Percentiles rank a stretch among this genome's conserved stretches.
Conservation (phyloP, 805 yeast genomes). For the Zygosaccharomyces kombuchaensis region DNA sequence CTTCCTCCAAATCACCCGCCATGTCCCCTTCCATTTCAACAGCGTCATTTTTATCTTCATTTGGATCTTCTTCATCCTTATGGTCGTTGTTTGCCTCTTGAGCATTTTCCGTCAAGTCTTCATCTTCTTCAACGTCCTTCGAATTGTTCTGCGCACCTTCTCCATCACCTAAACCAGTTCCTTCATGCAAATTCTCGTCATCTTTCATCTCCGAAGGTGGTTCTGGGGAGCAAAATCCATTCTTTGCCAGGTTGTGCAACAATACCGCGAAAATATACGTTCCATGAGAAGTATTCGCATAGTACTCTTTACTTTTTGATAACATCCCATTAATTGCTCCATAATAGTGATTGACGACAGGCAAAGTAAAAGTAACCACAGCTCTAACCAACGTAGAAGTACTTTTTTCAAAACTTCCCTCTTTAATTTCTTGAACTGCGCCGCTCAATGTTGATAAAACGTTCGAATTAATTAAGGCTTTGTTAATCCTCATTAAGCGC, state of each 20-base stretch:
- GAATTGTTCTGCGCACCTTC: slow-evolving; percentile 78
- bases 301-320: slow-evolving; percentile 44
- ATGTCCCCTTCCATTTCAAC: slow-evolving; percentile 94
- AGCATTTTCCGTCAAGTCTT: slow-evolving; percentile 75
- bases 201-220: slow-evolving; percentile 58
- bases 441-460: slow-evolving; percentile 37
- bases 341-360: slow-evolving; percentile 58
- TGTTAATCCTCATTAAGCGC: slow-evolving; percentile 40
- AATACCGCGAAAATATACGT: slow-evolving; percentile 53
- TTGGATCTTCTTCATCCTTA: slow-evolving; percentile 44
- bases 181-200: slow-evolving; percentile 70
- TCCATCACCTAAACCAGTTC: slow-evolving; percentile 93
- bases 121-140: slow-evolving; percentile 86
- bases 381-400: slow-evolving; percentile 43
- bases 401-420: slow-evolving; percentile 37
- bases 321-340: slow-evolving; percentile 45
- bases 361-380: slow-evolving; percentile 52
- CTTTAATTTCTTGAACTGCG: slow-evolving; percentile 36
- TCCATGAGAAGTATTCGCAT: slow-evolving; percentile 54
- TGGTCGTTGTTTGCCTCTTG: slow-evolving; percentile 72
- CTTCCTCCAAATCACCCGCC: slow-evolving; percentile 89
- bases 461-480: slow-evolving; percentile 39
- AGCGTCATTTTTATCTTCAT: slow-evolving; percentile 76
- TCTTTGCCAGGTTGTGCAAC: slow-evolving; percentile 57
- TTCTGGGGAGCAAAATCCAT: slow-evolving; percentile 92